These are phyloP conservation scores for Dentipellis sp. DNA, from an alignment of 768 basidiomycete genomes.

Conservation along the genomic window DNA sequence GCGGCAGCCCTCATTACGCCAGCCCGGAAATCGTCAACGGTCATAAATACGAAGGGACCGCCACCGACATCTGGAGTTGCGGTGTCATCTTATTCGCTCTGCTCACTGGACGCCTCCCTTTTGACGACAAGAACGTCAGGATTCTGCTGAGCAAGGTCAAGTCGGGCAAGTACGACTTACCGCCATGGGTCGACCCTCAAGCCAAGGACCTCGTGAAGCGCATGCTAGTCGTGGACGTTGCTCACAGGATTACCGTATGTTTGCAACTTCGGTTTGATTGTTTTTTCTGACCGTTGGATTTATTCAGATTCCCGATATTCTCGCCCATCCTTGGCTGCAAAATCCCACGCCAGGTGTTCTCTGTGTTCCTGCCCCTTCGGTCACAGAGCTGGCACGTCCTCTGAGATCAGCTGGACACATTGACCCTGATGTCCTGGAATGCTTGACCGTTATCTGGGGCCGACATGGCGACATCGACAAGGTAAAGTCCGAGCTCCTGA, in stretches of 20 bases:
- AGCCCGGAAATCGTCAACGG: conserved; percentile 95
- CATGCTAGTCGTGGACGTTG: conserved; percentile 86
- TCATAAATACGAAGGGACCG: conserved; percentile 77
- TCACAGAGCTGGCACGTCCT: conserved; percentile 53
- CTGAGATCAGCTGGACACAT: conserved; percentile 60
- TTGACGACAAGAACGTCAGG: conserved; percentile 84
- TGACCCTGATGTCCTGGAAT: conserved; percentile 68
- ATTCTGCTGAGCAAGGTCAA: conserved; percentile 80
- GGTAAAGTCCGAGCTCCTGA: conserved; percentile 60
- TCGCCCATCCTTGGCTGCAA: conserved; percentile 77
- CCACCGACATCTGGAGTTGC: conserved; percentile 95
- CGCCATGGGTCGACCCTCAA: conserved; percentile 67
- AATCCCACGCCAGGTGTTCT: conserved; percentile 39
- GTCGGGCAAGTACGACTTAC: conserved; percentile 77
- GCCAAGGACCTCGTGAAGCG: conserved; percentile 76
- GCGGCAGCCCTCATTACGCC: conserved; percentile 95
- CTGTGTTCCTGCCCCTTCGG: conserved; percentile 30
- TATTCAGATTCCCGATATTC: conserved; percentile 74
- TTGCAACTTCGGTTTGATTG: too few relatives aligned
- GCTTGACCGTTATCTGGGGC: conserved; percentile 78
- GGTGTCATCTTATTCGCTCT: conserved; percentile 91
- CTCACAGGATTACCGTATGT: conserved; percentile 69
- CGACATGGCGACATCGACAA: conserved; percentile 51
- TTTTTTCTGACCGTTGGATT: background rate
- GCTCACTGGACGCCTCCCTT: conserved; percentile 84